Percentiles rank a stretch among this genome's conserved stretches.
phyloP scores from a whole-genome alignment of 2,329 filamentous ascomycete genomes.

The Emergomyces pasteurianus region DNA sequence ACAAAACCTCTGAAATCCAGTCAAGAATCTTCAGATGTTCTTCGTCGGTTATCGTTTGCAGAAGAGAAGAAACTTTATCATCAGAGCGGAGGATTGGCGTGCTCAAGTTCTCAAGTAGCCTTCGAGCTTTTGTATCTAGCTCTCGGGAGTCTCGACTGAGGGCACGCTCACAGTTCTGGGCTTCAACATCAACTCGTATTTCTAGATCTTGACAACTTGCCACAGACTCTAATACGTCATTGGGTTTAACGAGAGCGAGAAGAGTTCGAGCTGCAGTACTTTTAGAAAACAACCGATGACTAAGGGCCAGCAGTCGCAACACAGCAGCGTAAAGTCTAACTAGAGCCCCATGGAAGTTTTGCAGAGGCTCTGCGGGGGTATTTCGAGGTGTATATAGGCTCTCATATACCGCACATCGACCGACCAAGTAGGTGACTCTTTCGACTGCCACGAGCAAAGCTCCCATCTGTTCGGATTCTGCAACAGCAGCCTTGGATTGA shows the following conservation, averaged over 20 bases:
- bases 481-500: background rate
- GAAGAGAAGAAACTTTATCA: conserved; percentile 3
- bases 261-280: conserved; percentile 4
- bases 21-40: background rate
- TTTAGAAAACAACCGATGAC: background rate
- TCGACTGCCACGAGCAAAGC: conserved; percentile 10
- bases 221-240: conserved; percentile 4
- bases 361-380: background rate
- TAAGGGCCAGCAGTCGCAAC: background rate
- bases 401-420: conserved; percentile 11
- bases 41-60: background rate
- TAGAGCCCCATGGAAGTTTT: background rate
- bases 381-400: conserved; percentile 4
- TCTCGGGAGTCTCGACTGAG: background rate
- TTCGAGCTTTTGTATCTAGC: background rate
- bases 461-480: conserved; percentile 11
- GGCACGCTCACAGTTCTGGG: conserved; percentile 5
- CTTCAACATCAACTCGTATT: conserved; percentile 5
- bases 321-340: background rate
- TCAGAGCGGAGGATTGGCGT: conserved; percentile 3
- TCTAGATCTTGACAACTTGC: conserved; percentile 2
- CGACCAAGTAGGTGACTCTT: conserved; percentile 8
- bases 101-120: background rate
- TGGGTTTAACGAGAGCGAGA: conserved; percentile 7
- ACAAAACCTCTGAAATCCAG: background rate